These are phyloP conservation scores for Metarhizium rileyi DNA, from an alignment of 2,329 filamentous ascomycete species.

Conservation along the genomic window DNA sequence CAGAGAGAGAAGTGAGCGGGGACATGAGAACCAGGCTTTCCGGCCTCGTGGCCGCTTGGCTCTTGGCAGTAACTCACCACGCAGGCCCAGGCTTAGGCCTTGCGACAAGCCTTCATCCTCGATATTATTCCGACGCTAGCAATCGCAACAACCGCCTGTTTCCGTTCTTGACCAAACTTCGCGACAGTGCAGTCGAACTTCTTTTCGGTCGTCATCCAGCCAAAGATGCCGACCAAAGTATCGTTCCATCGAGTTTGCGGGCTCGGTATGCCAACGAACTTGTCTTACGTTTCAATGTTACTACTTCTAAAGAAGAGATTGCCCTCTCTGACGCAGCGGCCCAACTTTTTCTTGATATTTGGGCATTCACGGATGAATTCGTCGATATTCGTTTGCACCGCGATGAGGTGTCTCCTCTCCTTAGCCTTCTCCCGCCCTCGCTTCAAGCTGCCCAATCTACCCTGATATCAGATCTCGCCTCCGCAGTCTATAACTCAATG, in stretches of 20 bases:
- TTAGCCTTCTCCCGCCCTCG: slow-evolving; percentile 66
- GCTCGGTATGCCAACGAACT: slow-evolving; percentile 65
- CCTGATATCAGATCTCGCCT: slow-evolving; percentile 70
- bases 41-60: neutral
- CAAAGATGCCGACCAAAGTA: slow-evolving; percentile 15
- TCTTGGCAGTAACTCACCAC: neutral
- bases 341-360: slow-evolving; percentile 77
- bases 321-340: slow-evolving; percentile 65
- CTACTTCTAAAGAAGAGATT: slow-evolving; percentile 54
- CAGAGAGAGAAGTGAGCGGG: no score
- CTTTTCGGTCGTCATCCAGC: slow-evolving; percentile 37
- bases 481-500: slow-evolving; percentile 55
- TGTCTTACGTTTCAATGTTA: slow-evolving; percentile 82
- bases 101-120: neutral
- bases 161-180: slow-evolving; percentile 39
- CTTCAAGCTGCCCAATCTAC: slow-evolving; percentile 63
- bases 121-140: neutral
- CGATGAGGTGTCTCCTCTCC: slow-evolving; percentile 66
- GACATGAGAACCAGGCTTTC: slow-evolving; percentile 2
- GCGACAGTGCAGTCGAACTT: slow-evolving; percentile 39
- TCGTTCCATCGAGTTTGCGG: slow-evolving; percentile 23
- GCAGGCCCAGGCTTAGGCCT: neutral
- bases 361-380: slow-evolving; percentile 73
- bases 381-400: slow-evolving; percentile 75
- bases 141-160: slow-evolving; percentile 24